Evolutionary conservation across 164 flowering plant genomes (phyloP).

Genomic region (Umbilicus rupestris): DNA sequence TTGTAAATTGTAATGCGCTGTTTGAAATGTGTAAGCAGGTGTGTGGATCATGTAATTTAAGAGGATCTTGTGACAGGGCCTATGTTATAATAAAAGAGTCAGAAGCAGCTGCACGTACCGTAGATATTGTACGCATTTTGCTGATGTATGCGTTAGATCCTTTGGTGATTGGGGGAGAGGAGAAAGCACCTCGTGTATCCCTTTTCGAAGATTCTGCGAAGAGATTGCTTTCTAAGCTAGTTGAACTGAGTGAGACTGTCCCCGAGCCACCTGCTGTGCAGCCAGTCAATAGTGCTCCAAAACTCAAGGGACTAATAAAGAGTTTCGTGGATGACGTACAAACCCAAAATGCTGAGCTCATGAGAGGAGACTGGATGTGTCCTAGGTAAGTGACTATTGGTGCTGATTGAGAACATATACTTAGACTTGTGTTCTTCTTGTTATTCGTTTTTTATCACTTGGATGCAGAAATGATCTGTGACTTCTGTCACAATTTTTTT

Average conservation of each 20-base stretch:
- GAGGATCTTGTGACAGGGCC: conserved; percentile 95
- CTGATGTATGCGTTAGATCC: conserved; percentile 68
- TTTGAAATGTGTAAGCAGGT: conserved; percentile 35
- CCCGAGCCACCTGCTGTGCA: conserved; percentile 41
- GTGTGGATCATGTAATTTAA: conserved; percentile 61
- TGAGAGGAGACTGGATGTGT: conserved; percentile 83
- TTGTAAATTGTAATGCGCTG: not conserved
- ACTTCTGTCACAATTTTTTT: too few relatives aligned
- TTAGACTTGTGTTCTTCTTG: not conserved
- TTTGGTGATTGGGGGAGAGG: conserved; percentile 36
- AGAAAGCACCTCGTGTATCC: conserved; percentile 42
- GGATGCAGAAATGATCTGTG: not conserved
- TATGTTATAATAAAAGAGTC: conserved; percentile 48
- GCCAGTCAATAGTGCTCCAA: conserved; percentile 26
- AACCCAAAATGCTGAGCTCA: conserved; percentile 43
- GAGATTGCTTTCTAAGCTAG: conserved; percentile 58
- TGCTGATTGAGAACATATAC: not conserved
- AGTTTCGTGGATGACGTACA: conserved; percentile 10
- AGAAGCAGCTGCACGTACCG: conserved; percentile 68
- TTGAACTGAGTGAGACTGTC: conserved; percentile 48
- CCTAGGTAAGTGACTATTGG: conserved; percentile 48
- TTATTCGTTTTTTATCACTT: not conserved
- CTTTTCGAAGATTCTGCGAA: conserved; percentile 49
- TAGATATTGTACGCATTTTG: conserved; percentile 75
- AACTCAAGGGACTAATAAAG: conserved; percentile 19